phyloP scores from a whole-genome alignment of 805 yeast genomes.

The Candida piceae region DNA sequence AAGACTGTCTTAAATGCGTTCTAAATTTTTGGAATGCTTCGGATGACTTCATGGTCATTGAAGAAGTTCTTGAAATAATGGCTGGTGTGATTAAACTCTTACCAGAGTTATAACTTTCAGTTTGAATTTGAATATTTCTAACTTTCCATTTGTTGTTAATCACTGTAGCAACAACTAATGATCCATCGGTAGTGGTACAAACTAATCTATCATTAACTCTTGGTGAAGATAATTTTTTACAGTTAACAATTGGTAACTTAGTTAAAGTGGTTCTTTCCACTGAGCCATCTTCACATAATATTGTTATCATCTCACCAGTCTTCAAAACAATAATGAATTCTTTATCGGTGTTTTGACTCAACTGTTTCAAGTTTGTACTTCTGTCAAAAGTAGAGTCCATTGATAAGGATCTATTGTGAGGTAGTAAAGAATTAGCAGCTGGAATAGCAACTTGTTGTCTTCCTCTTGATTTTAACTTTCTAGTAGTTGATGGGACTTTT shows the following conservation, averaged over 20 bases:
- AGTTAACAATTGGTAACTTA: slow-evolving; percentile 37
- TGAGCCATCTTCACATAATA: slow-evolving; percentile 47
- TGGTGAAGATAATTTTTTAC: slow-evolving; percentile 59
- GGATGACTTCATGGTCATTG: slow-evolving; percentile 15
- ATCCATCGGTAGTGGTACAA: slow-evolving; percentile 43
- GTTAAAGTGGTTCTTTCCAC: slow-evolving; percentile 31
- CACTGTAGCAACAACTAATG: slow-evolving; percentile 56
- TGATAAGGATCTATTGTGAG: slow-evolving; percentile 23
- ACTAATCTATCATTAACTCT: slow-evolving; percentile 71
- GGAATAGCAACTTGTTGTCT: slow-evolving; percentile 1
- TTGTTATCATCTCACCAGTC: slow-evolving; percentile 44
- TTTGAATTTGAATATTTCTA: slow-evolving; percentile 43
- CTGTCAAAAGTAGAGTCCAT: slow-evolving; percentile 30
- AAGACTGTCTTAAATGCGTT: slow-evolving; percentile 6
- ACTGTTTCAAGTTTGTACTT: slow-evolving; percentile 22
- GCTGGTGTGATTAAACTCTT: slow-evolving; percentile 35
- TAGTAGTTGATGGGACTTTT: too few species aligned
- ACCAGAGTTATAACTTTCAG: slow-evolving; percentile 42
- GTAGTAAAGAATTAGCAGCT: neutral
- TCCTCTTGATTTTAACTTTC: slow-evolving; percentile 10
- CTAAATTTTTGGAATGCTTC: slow-evolving; percentile 12
- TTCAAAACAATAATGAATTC: slow-evolving; percentile 52
- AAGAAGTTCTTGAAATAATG: slow-evolving; percentile 26
- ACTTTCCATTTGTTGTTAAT: slow-evolving; percentile 65
- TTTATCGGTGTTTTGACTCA: slow-evolving; percentile 26